Percentiles rank a stretch among this genome's conserved stretches.
Evolutionary conservation across 106 monocot genomes (phyloP).

Genomic region (Dioscorea dumetorum): DNA sequence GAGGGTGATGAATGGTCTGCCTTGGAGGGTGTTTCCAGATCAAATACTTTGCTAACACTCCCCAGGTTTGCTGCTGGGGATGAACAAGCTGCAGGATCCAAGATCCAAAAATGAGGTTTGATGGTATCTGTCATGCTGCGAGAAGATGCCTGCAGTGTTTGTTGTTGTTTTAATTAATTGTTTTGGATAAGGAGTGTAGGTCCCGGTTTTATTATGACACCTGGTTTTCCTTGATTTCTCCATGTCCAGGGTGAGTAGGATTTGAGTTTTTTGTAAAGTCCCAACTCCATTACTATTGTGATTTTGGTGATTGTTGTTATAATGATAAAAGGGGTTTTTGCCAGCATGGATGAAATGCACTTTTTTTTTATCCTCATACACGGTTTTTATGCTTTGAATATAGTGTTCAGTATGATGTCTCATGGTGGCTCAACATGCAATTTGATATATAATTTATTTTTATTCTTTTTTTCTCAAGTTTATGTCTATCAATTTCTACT

Average conservation of each 20-base stretch:
- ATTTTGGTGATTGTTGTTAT: slow-evolving; percentile 14
- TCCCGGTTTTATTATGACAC: neutral
- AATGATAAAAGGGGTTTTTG: too few species aligned
- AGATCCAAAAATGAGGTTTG: slow-evolving; percentile 3
- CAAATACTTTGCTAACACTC: slow-evolving; percentile 43
- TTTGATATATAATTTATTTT: too few species aligned
- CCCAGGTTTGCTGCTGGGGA: slow-evolving; percentile 25
- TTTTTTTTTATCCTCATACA: too few species aligned
- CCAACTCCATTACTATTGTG: slow-evolving; percentile 15
- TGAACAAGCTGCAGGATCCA: slow-evolving; percentile 1
- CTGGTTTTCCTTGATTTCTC: neutral
- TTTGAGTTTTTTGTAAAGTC: slow-evolving; percentile 20
- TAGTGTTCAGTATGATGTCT: too few species aligned
- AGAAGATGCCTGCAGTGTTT: neutral
- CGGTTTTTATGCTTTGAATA: too few species aligned
- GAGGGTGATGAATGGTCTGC: slow-evolving; percentile 38
- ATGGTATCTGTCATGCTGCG: neutral
- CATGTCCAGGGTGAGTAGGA: slow-evolving; percentile 11
- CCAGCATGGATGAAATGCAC: too few species aligned
- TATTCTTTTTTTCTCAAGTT: too few species aligned
- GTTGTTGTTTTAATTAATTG: neutral
- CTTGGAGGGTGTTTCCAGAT: slow-evolving; percentile 40
- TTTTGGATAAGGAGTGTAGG: neutral
- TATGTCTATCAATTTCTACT: too few species aligned
- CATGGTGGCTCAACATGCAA: too few species aligned